Conservation (phyloP, 352 stramenopile genomes). For the Globisporangium lucens region DNA sequence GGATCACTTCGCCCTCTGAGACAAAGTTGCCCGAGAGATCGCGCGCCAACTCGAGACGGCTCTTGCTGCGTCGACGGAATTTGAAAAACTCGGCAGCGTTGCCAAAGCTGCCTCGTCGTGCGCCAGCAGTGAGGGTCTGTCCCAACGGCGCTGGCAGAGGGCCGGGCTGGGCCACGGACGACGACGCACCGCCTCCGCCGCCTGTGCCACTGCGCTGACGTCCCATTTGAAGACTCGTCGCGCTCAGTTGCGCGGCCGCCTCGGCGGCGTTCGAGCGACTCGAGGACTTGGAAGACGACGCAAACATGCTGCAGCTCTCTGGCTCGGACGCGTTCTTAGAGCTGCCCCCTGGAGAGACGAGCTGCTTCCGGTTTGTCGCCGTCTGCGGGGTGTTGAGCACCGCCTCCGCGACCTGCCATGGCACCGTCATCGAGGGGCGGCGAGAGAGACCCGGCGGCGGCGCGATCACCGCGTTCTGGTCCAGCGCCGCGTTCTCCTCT, state of each 20-base stretch:
- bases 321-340: conserved; percentile 25
- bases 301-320: conserved; percentile 42
- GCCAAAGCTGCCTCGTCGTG: conserved; percentile 71
- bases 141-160: conserved; percentile 19
- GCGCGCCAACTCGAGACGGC: conserved; percentile 69
- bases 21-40: conserved; percentile 50
- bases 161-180: conserved; percentile 14
- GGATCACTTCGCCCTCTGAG: conserved; percentile 38
- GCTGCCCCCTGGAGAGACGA: conserved; percentile 35
- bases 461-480: conserved; percentile 66
- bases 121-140: conserved; percentile 33
- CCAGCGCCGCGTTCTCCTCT: conserved; percentile 46
- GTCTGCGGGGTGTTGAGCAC: conserved; percentile 83
- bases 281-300: conserved; percentile 10
- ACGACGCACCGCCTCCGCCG: conserved; percentile 9
- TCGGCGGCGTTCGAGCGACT: conserved; percentile 51
- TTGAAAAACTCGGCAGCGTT: conserved; percentile 87
- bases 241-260: conserved; percentile 63
- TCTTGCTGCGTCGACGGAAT: conserved; percentile 84
- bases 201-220: conserved; percentile 39
- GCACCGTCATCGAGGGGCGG: conserved; percentile 81
- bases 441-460: conserved; percentile 70
- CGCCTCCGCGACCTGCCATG: conserved; percentile 80
- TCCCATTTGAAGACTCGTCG: conserved; percentile 36
- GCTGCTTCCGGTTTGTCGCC: conserved; percentile 56